Percentiles rank a stretch among this genome's conserved stretches.
These are phyloP conservation scores for Blastobotrys indianensis DNA, from an alignment of 1,139 yeast species.

Conservation along the genomic window DNA sequence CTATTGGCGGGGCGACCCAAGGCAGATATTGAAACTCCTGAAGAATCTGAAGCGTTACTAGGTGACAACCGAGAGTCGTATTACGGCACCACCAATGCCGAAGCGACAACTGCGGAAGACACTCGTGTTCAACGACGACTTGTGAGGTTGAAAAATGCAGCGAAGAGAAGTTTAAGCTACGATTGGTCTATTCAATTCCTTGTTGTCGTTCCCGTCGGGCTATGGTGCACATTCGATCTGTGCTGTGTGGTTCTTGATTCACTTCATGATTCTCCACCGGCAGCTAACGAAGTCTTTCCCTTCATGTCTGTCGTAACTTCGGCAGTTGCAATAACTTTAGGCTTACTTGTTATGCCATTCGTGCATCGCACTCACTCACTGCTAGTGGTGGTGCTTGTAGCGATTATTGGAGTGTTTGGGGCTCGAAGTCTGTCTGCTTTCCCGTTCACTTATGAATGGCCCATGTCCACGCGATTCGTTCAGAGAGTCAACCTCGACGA, in stretches of 20 bases:
- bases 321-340: slow-evolving; percentile 39
- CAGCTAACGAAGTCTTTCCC: slow-evolving; percentile 44
- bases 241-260: slow-evolving; percentile 52
- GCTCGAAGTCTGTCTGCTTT: slow-evolving; percentile 36
- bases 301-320: slow-evolving; percentile 44
- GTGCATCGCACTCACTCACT: slow-evolving; percentile 59
- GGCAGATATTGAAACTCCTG: slow-evolving; percentile 12
- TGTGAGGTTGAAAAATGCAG: slow-evolving; percentile 4
- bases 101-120: slow-evolving; percentile 11
- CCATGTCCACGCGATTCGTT: slow-evolving; percentile 63
- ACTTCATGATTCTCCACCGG: slow-evolving; percentile 63
- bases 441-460: slow-evolving; percentile 56
- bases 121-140: slow-evolving; percentile 7
- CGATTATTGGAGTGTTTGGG: slow-evolving; percentile 37
- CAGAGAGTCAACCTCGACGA: slow-evolving; percentile 48
- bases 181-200: slow-evolving; percentile 79
- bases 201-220: slow-evolving; percentile 58
- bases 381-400: slow-evolving; percentile 40
- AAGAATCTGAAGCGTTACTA: neutral
- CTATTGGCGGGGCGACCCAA: slow-evolving; percentile 26
- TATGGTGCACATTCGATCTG: slow-evolving; percentile 46
- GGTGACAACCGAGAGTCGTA: too few relatives aligned
- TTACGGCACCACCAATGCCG: slow-evolving; percentile 6
- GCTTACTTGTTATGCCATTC: slow-evolving; percentile 63
- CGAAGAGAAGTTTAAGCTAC: slow-evolving; percentile 40